Evolutionary conservation across 805 yeast genomes (phyloP).

Genomic region (Cyberlindnera maclurae): DNA sequence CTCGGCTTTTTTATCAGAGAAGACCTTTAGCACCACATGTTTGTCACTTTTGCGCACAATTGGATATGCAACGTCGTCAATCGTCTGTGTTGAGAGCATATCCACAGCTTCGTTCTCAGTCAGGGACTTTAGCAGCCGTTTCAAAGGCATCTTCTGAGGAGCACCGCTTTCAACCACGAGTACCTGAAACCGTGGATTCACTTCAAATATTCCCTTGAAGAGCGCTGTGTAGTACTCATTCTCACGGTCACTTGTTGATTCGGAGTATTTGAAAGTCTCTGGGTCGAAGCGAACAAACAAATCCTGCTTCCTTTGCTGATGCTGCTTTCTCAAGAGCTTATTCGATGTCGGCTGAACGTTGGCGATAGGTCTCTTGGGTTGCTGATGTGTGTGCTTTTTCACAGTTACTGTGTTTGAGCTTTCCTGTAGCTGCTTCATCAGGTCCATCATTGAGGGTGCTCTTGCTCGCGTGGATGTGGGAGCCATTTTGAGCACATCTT

Average conservation of each 20-base stretch:
- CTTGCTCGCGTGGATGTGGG: not conserved
- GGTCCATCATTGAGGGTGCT: not conserved
- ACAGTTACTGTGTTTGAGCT: not conserved
- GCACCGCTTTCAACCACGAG: conserved; percentile 11
- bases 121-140: conserved; percentile 7
- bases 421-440: conserved; percentile 1
- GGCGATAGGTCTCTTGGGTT: not conserved
- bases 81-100: conserved; percentile 14
- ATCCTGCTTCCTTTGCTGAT: conserved; percentile 6
- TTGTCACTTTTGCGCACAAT: conserved; percentile 12
- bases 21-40: conserved; percentile 24
- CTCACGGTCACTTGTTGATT: conserved; percentile 11
- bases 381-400: not conserved
- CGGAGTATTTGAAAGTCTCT: conserved; percentile 14
- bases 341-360: too few relatives aligned
- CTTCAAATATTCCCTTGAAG: conserved; percentile 10
- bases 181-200: conserved; percentile 11
- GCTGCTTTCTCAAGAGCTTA: not conserved
- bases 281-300: conserved; percentile 12
- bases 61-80: conserved; percentile 7
- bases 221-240: conserved; percentile 17
- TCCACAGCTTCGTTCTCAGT: conserved; percentile 12
- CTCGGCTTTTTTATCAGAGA: conserved; percentile 16
- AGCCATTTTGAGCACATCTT: not conserved
- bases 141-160: conserved; percentile 6